Evolutionary conservation across 2,329 filamentous ascomycete species (phyloP).

Genomic region (Alternaria tenuissima): DNA sequence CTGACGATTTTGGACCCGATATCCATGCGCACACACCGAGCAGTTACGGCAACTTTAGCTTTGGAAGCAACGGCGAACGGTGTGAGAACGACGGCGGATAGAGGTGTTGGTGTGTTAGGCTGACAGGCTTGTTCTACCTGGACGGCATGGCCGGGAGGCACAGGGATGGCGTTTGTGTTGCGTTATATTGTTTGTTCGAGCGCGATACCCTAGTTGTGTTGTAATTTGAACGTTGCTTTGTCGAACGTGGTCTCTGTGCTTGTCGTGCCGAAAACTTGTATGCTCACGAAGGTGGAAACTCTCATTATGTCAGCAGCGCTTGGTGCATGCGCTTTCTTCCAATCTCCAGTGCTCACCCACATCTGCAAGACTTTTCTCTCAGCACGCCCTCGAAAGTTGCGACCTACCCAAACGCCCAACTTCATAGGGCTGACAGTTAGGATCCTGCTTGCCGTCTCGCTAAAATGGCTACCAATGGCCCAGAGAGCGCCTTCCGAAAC

Average conservation of each 20-base stretch:
- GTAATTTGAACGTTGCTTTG: neutral
- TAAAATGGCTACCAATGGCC: neutral
- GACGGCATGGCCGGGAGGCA: neutral
- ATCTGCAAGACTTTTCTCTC: neutral
- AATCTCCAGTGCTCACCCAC: neutral
- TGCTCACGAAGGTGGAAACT: neutral
- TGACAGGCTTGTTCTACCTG: neutral
- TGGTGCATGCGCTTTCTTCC: neutral
- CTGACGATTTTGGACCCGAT: neutral
- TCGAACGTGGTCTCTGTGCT: neutral
- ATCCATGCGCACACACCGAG: neutral
- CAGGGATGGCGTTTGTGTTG: neutral
- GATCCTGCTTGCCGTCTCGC: neutral
- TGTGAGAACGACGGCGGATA: neutral
- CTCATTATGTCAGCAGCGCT: neutral
- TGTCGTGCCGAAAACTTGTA: neutral
- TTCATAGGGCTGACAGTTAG: neutral
- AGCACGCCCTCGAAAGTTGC: neutral
- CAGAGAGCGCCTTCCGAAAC: slow-evolving; percentile 11
- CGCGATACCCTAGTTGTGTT: neutral
- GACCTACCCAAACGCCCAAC: neutral
- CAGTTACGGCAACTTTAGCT: neutral
- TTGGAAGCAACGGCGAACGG: neutral
- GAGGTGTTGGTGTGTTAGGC: neutral
- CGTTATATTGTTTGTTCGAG: neutral